phyloP scores from a whole-genome alignment of 495 filamentous ascomycete genomes.

The Hypomontagnella submonticulosa region DNA sequence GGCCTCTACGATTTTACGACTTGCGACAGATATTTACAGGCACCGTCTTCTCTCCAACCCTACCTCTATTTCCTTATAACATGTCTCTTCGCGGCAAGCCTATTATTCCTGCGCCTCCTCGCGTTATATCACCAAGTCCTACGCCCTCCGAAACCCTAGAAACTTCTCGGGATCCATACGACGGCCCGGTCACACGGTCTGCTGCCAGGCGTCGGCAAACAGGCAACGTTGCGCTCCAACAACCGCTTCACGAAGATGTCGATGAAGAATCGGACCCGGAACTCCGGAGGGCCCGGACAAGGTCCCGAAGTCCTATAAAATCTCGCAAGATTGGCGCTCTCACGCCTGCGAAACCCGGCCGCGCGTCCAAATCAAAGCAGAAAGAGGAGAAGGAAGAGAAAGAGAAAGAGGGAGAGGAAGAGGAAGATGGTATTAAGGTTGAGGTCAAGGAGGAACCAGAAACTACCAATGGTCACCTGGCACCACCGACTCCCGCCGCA shows the following conservation, averaged over 20 bases:
- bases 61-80: constrained; percentile 57
- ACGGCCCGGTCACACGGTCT: constrained; percentile 72
- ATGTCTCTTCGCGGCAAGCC: constrained; percentile 54
- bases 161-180: constrained; percentile 62
- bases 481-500: constrained; percentile 64
- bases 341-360: constrained; percentile 49
- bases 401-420: constrained; percentile 47
- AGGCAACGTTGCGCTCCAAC: constrained; percentile 47
- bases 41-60: constrained; percentile 58
- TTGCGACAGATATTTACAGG: constrained; percentile 64
- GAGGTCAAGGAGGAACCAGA: constrained; percentile 24
- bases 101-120: constrained; percentile 70
- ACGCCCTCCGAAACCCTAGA: constrained; percentile 67
- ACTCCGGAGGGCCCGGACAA: constrained; percentile 58
- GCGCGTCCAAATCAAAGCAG: constrained; percentile 37
- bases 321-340: constrained; percentile 60
- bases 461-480: constrained; percentile 74
- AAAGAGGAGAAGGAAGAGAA: constrained; percentile 27
- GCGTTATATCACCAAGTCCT: constrained; percentile 77
- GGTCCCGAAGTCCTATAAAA: constrained; percentile 64
- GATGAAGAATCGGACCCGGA: constrained; percentile 57
- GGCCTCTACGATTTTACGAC: constrained; percentile 57
- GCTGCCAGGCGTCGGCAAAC: constrained; percentile 62
- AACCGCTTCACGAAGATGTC: constrained; percentile 48
- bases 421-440: constrained; percentile 9